Evolutionary conservation across 2,329 filamentous ascomycete species (phyloP), one percentile per base, ranked within the genome.

Genomic region (Arthrocladium fulminans): DNA sequence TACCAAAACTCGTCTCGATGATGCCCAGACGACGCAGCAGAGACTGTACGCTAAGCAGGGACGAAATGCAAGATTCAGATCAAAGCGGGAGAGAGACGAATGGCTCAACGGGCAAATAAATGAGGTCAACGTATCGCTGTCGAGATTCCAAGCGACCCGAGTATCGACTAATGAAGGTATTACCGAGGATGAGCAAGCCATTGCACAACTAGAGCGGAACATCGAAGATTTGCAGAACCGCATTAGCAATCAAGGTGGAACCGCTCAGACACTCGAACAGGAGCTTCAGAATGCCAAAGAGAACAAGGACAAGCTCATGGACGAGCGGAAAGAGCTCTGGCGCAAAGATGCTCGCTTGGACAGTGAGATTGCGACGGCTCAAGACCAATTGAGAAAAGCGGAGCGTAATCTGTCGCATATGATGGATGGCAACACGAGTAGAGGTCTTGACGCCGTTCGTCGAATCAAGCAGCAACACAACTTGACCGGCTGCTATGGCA

Each of bases 1-100:
- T 13, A 72, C 86, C 23, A 83, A 82, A 59, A 73, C 82, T 48
- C 80, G 84, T 51, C 74, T 97, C 9, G 84, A 88, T 40, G 75
- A 84, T 43, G 84, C 84, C 0, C 85, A 94, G 59, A 83, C 83
- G 6, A 76, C 79, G 3, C 77, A 86, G 35, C 81, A 85, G 55
- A 82, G 89, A 30, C 76, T 98, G 6, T 87, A 94, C 61, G 86
- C 86, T 44, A 98, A 98, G 65, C 90, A 98, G 67, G 88, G 84
- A 37, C 83, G 90, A 39, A 88, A 85, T 56, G 84, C 85, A 15
- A 84, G 88, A 53, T 98, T 95, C 66, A 84, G 77, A 61, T 94
- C 81, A 64, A 95, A 95, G 70, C 77, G 79, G 7, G 88, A 97
- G 63, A 83, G 94, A 37, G 90, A 98, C 64, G 77, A 80, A 29